Percentiles rank a stretch among this genome's conserved stretches.
Evolutionary conservation across 345 rosid genomes (phyloP).

Genomic region (Orychophragmus violaceus): DNA sequence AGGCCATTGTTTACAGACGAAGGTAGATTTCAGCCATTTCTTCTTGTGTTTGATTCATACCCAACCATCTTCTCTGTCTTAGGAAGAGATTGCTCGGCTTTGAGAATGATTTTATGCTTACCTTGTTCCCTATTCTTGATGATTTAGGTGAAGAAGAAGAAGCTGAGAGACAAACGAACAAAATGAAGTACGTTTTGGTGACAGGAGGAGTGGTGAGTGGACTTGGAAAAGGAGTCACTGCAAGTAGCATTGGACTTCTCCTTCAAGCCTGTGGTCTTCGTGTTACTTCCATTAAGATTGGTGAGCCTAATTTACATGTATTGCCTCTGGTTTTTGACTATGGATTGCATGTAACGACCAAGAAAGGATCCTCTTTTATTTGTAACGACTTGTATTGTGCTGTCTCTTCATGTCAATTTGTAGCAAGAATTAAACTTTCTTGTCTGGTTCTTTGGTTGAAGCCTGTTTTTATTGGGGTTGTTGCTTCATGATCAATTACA

Average conservation of each 20-base stretch:
- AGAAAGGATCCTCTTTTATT: neutral
- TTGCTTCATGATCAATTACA: neutral
- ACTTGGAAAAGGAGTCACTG: conserved; percentile 79
- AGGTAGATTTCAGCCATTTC: neutral
- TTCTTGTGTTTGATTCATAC: conserved; percentile 7
- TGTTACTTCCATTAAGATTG: conserved; percentile 72
- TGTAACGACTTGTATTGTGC: neutral
- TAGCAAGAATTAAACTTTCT: neutral
- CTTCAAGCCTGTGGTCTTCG: conserved; percentile 82
- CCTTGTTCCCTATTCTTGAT: neutral
- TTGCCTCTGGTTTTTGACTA: neutral
- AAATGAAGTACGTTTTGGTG: conserved; percentile 76
- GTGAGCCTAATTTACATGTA: conserved; percentile 23
- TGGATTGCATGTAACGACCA: neutral
- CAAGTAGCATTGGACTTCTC: conserved; percentile 76
- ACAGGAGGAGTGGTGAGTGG: conserved; percentile 88
- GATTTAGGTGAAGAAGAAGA: conserved; percentile 17
- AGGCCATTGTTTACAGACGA: conserved; percentile 3
- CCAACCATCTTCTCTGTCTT: neutral
- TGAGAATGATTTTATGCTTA: neutral
- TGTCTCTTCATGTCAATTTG: neutral
- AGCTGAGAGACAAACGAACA: neutral
- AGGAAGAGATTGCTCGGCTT: neutral
- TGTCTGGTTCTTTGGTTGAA: neutral
- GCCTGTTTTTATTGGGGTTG: neutral